phyloP scores from a whole-genome alignment of 306 rosid species.

The Fragaria ananassa region DNA sequence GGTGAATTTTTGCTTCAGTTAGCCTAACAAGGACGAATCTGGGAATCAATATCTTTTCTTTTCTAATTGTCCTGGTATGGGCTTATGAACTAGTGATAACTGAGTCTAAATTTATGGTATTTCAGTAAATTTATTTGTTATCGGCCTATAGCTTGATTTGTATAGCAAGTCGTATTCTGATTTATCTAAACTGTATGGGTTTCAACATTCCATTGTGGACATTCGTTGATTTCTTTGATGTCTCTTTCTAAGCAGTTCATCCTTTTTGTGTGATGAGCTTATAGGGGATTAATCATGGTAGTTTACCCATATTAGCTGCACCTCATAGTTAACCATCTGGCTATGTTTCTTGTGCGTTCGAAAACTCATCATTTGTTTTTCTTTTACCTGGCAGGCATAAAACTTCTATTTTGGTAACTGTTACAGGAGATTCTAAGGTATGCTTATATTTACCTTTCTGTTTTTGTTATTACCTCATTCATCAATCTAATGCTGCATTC shows the following conservation, averaged over 20 bases:
- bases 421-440: slow-evolving; percentile 86
- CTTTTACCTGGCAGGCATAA: slow-evolving; percentile 50
- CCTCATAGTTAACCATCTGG: not conserved
- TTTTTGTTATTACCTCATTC: not conserved
- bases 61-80: not conserved
- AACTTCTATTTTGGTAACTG: slow-evolving; percentile 67
- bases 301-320: not conserved
- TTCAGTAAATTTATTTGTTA: not conserved
- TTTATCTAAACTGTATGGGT: not conserved
- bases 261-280: not conserved
- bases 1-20: not conserved
- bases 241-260: not conserved
- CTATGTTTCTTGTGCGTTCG: slow-evolving; percentile 2
- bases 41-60: not conserved
- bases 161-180: not conserved
- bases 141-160: not conserved
- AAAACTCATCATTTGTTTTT: slow-evolving; percentile 3
- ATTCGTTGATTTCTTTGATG: not conserved
- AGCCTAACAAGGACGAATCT: not conserved
- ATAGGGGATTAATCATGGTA: not conserved
- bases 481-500: not conserved
- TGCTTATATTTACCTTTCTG: not conserved
- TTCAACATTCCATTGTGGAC: not conserved
- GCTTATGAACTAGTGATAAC: not conserved
- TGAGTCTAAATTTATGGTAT: not conserved